Evolutionary conservation across 441 rosid species (phyloP), one percentile per base, ranked within the genome.

Genomic region (Biscutella auriculata): DNA sequence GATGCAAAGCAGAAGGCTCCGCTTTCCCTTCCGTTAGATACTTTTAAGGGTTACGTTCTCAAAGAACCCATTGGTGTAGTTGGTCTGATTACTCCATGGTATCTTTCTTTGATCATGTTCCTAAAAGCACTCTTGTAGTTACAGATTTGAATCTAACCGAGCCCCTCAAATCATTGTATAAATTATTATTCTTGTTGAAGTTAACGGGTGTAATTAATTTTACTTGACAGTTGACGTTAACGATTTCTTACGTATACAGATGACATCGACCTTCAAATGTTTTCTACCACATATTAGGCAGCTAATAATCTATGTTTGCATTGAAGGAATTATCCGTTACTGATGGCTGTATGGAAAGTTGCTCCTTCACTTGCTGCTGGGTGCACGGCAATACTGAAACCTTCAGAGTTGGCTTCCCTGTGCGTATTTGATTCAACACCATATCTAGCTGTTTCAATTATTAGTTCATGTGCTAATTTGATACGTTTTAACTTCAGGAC

Each of bases 361-460:
- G 99, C 99, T 74, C 97, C 99, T 67, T 88, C 99, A 32, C 68
- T 94, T 74, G 99, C 99, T 55, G 97, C 99, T 33, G 99, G 99
- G 30, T 94, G 99, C 69, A 69, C 95, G 7, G 96, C 99, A 14
- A 78, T 94, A 75, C 76, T 94, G 67, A 94, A 94, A 70, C 97
- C 96, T 37, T 85, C 99, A 13, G 99, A 94, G 73, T 45, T 89
- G 72, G 79, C 95, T 23, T 89, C 96, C 6, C 56, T 85, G 99
- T 94, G 81, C 46, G 89, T 74, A 49, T 47, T 71, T 37, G 7
- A 34, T 61, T 45, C 39, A 53, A 34, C 14, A 35, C 30, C 34
- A 25, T 58, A 45, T 36, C 50, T 33, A 54, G n/a, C 51, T 27
- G 12, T 48, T 37, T 66, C 50, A 49, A 17, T 25, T 71, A 26